Evolutionary conservation across 2,329 filamentous ascomycete species (phyloP), one percentile per base, ranked within the genome.

Genomic region (Furcasterigmium sp.): DNA sequence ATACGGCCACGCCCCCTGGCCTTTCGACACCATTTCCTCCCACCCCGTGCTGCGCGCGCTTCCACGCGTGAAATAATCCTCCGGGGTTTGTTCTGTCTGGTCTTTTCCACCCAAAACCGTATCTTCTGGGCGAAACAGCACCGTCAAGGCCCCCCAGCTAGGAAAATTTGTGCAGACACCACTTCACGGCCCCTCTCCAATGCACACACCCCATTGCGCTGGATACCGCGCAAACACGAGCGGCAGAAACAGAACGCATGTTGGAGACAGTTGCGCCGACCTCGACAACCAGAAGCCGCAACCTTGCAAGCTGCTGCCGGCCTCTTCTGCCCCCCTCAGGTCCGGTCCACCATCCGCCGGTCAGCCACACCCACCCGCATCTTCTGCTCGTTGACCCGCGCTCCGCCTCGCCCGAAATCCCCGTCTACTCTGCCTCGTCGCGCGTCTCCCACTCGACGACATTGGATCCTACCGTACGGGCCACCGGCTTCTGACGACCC

Each of bases 141-240:
- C 7, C 23, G 23, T 7, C 23, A 26, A 26, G 23, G 23, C 11
- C 23, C n/a, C n/a, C 23, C 23, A 26, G 23, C 23, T 26, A 11
- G 23, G 23, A 40, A 40, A 40, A 30, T 40, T 40, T 40, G 38
- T 40, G 38, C 38, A 40, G 38, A 40, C 25, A 40, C 38, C 28
- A 32, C 38, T n/a, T 15, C 32, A 18, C n/a, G 26, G 32, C 38
- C 17, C 30, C 26, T n/a, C 15, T 15, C 37, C 10, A 26, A 25
- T 4, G 11, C 36, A 10, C 36, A 38, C 36, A 5, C 36, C 18
- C 36, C 35, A 13, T 21, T 14, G 19, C 35, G 23, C 17, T 11
- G 23, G 23, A 26, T 26, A 26, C 23, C 23, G 23, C 23, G 23
- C 23, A 26, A 26, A 26, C 23, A 26, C 23, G 23, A 26, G 23